A percentile compares a stretch with the other conserved stretches of the same genome.
Evolutionary conservation across 1,139 yeast species (phyloP).

Genomic region (Hansenula anomala): DNA sequence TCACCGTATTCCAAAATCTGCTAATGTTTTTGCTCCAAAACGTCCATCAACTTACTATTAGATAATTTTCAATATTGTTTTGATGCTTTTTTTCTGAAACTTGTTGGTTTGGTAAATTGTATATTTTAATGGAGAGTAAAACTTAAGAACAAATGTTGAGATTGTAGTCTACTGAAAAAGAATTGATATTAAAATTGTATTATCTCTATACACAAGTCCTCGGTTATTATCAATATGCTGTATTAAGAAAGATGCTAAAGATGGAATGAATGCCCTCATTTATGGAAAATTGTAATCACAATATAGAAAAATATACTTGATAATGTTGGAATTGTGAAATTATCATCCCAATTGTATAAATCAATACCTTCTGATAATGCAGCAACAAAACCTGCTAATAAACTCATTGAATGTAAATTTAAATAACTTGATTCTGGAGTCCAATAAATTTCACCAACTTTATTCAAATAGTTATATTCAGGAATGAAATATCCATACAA

Average conservation of each 20-base stretch:
- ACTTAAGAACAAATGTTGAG: not conserved
- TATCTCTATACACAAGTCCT: not conserved
- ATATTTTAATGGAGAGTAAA: slow-evolving; percentile 18
- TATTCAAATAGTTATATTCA: slow-evolving; percentile 42
- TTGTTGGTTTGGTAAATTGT: slow-evolving; percentile 7
- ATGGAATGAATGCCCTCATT: slow-evolving; percentile 5
- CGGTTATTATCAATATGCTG: no score
- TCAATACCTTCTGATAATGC: slow-evolving; percentile 83
- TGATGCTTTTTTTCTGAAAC: slow-evolving; percentile 1
- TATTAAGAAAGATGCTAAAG: not conserved
- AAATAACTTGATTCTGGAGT: slow-evolving; percentile 53
- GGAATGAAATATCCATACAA: slow-evolving; percentile 76
- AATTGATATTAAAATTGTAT: not conserved
- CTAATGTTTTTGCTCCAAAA: slow-evolving; percentile 83
- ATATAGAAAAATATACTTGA: slow-evolving; percentile 60
- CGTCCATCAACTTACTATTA: slow-evolving; percentile 92
- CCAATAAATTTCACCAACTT: slow-evolving; percentile 59
- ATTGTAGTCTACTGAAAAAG: not conserved
- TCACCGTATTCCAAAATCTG: slow-evolving; percentile 95
- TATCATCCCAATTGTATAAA: slow-evolving; percentile 76
- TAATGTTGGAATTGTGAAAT: slow-evolving; percentile 86
- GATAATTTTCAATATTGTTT: not conserved
- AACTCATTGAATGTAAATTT: slow-evolving; percentile 44
- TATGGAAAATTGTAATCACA: slow-evolving; percentile 33
- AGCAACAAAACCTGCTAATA: slow-evolving; percentile 74